Evolutionary conservation across 306 rosid genomes (phyloP).

Genomic region (Trichosanthes truncata): DNA sequence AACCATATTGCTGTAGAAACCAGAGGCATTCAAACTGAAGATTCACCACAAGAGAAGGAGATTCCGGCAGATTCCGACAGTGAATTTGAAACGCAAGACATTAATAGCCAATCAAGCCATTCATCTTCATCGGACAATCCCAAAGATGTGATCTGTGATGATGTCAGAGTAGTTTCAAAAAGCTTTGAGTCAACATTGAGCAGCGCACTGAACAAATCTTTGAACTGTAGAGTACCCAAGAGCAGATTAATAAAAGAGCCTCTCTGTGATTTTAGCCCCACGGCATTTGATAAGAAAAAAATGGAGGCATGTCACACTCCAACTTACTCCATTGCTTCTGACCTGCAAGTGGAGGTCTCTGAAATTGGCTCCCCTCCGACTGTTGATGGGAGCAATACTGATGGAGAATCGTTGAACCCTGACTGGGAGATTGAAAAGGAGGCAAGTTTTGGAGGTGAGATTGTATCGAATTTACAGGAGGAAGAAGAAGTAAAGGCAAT

Average conservation of each 20-base stretch:
- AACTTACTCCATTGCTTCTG: conserved; percentile 78
- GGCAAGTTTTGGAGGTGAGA: conserved; percentile 22
- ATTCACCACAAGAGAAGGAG: conserved; percentile 13
- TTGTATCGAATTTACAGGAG: not conserved
- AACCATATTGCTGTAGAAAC: conserved; percentile 9
- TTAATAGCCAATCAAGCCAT: conserved; percentile 24
- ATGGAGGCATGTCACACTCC: conserved; percentile 42
- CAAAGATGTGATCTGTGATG: conserved; percentile 11
- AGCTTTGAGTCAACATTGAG: conserved; percentile 8
- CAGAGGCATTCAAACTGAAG: conserved; percentile 13
- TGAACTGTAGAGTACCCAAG: conserved; percentile 14
- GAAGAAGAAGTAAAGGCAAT: conserved; percentile 20
- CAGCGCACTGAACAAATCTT: conserved; percentile 14
- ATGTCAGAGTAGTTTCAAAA: conserved; percentile 13
- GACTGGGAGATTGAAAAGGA: conserved; percentile 60
- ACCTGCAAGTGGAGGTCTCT: conserved; percentile 88
- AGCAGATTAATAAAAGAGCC: conserved; percentile 16
- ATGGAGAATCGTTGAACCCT: conserved; percentile 40
- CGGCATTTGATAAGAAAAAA: conserved; percentile 22
- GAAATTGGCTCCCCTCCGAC: conserved; percentile 65
- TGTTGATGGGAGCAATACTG: conserved; percentile 35
- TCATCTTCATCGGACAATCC: conserved; percentile 16
- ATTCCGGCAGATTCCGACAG: conserved; percentile 13
- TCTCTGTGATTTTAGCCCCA: conserved; percentile 24
- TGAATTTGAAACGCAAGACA: conserved; percentile 25